Evolutionary conservation across 495 filamentous ascomycete genomes (phyloP).

Genomic region (Articulospora tetracladia): DNA sequence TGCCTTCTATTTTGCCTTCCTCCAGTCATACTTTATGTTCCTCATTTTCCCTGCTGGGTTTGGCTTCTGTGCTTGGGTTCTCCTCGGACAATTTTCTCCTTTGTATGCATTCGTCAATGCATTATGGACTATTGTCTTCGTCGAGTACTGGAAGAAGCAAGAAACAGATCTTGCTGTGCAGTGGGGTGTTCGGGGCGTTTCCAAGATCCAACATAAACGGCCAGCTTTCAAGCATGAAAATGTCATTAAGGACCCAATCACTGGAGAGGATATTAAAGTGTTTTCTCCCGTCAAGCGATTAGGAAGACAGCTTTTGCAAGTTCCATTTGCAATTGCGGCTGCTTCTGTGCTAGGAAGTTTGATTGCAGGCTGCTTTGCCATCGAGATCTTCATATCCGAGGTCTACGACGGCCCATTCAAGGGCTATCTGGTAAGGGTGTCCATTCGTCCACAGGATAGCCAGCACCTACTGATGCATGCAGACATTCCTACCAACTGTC

Average conservation of each 20-base stretch:
- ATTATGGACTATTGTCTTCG: conserved; percentile 86
- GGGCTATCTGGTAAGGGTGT: conserved; percentile 59
- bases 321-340: conserved; percentile 82
- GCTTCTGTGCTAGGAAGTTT: conserved; percentile 67
- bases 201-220: conserved; percentile 71
- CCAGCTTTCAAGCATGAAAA: conserved; percentile 76
- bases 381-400: conserved; percentile 95
- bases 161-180: conserved; percentile 86
- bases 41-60: conserved; percentile 80
- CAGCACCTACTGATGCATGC: conserved; percentile 30
- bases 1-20: conserved; percentile 94
- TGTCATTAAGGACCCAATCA: conserved; percentile 72
- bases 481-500: conserved; percentile 87
- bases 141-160: conserved; percentile 96
- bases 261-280: conserved; percentile 74
- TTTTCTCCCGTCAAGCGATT: conserved; percentile 79
- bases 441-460: background rate
- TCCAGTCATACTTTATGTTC: conserved; percentile 89
- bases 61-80: conserved; percentile 74
- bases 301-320: conserved; percentile 72
- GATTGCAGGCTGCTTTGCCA: conserved; percentile 84
- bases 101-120: conserved; percentile 78
- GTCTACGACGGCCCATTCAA: conserved; percentile 92
- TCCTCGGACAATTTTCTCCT: conserved; percentile 80
- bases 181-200: conserved; percentile 89